phyloP scores from a whole-genome alignment of 2,329 filamentous ascomycete species.

The Ceratocystis smalleyi region DNA sequence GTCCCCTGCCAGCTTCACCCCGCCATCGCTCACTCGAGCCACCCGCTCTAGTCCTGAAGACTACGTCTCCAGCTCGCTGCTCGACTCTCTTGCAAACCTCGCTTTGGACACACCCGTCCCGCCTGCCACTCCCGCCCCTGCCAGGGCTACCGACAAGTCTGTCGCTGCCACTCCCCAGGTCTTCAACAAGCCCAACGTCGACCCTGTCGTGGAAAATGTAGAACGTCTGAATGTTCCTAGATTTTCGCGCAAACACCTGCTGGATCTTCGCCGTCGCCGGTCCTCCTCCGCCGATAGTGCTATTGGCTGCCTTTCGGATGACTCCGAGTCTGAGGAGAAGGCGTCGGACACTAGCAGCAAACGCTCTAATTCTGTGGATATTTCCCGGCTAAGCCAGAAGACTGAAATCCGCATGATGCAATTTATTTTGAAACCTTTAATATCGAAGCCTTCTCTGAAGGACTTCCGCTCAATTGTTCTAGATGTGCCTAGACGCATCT shows the following conservation, averaged over 20 bases:
- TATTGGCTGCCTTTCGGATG: slow-evolving; percentile 12
- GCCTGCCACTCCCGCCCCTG: slow-evolving; percentile 18
- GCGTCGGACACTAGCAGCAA: slow-evolving; percentile 4
- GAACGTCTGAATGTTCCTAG: slow-evolving; percentile 36
- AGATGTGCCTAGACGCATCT: slow-evolving; percentile 64
- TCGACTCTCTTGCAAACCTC: slow-evolving; percentile 39
- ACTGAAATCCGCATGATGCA: slow-evolving; percentile 50
- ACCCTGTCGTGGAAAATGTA: slow-evolving; percentile 23
- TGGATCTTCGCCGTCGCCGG: slow-evolving; percentile 6
- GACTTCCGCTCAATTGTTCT: slow-evolving; percentile 68
- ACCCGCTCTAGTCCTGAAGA: slow-evolving; percentile 57
- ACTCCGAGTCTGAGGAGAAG: slow-evolving; percentile 13
- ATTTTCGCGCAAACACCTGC: neutral
- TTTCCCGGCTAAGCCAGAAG: slow-evolving; percentile 10
- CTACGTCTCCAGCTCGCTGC: slow-evolving; percentile 50
- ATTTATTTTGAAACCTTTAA: slow-evolving; percentile 61
- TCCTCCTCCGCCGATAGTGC: slow-evolving; percentile 15
- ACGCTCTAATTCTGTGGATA: neutral
- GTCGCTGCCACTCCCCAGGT: neutral
- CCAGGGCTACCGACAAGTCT: slow-evolving; percentile 14
- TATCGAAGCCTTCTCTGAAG: slow-evolving; percentile 56
- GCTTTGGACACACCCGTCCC: neutral
- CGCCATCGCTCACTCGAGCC: slow-evolving; percentile 44
- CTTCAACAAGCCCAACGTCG: slow-evolving; percentile 19
- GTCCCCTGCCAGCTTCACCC: slow-evolving; percentile 26